A percentile compares a stretch with the other conserved stretches of the same genome.
These are phyloP conservation scores for Ceraceosorus bombacis DNA, from an alignment of 1,284 basidiomycete species.

Conservation along the genomic window DNA sequence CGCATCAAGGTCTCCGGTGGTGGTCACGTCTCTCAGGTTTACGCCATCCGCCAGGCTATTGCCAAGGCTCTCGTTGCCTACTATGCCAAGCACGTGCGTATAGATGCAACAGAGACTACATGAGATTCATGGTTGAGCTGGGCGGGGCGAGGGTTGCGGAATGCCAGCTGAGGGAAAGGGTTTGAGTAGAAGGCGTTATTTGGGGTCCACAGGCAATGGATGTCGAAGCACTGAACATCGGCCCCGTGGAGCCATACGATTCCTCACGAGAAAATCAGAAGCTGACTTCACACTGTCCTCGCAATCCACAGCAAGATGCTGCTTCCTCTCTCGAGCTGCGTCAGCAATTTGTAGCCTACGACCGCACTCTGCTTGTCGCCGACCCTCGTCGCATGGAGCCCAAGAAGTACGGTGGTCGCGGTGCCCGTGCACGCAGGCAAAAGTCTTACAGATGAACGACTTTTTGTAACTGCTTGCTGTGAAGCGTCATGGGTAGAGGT, in stretches of 20 bases:
- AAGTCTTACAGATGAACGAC: constrained; percentile 54
- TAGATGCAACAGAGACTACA: too few species aligned
- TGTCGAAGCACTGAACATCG: too few species aligned
- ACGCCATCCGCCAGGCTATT: constrained; percentile 98
- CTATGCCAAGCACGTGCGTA: constrained; percentile 78
- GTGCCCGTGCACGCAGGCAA: constrained; percentile 49
- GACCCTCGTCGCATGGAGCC: constrained; percentile 98
- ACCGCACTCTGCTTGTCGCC: constrained; percentile 83
- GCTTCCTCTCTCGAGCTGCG: constrained; percentile 63
- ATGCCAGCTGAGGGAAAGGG: too few species aligned
- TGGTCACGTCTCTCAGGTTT: constrained; percentile 98
- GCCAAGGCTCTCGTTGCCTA: constrained; percentile 93
- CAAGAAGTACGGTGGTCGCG: constrained; percentile 65
- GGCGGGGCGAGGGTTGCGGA: too few species aligned
- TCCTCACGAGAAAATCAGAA: too few species aligned
- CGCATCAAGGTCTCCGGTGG: constrained; percentile 97
- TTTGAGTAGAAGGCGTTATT: too few species aligned
- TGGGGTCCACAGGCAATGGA: too few species aligned
- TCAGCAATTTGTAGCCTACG: constrained; percentile 45
- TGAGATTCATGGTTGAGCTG: too few species aligned
- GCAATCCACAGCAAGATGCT: constrained; percentile 63
- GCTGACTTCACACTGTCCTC: too few species aligned
- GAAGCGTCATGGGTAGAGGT: too few species aligned
- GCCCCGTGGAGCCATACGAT: too few species aligned
- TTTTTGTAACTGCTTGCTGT: background rate